phyloP scores from a whole-genome alignment of 2,329 filamentous ascomycete species.

The Exserohilum turcica region DNA sequence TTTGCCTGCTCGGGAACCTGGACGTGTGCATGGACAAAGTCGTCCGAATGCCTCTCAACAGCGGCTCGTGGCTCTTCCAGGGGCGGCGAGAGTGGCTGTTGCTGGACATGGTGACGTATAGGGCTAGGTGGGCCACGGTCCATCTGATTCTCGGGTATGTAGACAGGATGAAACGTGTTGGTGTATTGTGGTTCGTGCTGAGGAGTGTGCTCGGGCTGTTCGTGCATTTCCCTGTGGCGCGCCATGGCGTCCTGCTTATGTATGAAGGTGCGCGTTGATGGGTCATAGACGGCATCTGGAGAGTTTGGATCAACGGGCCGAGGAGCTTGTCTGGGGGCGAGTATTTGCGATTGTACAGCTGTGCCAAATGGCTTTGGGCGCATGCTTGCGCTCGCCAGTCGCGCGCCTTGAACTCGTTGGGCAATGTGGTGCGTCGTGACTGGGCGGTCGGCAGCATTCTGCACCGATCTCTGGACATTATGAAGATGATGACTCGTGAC shows the following conservation, averaged over 20 bases:
- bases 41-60: conserved; percentile 45
- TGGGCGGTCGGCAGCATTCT: conserved; percentile 45
- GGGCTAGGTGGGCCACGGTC: conserved; percentile 27
- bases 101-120: conserved; percentile 18
- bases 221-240: conserved; percentile 37
- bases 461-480: conserved; percentile 40
- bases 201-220: conserved; percentile 29
- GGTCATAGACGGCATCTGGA: conserved; percentile 44
- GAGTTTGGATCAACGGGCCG: conserved; percentile 45
- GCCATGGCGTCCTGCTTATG: conserved; percentile 46
- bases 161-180: conserved; percentile 17
- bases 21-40: conserved; percentile 51
- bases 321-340: conserved; percentile 20
- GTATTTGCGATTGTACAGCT: conserved; percentile 44
- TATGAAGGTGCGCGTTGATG: conserved; percentile 45
- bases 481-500: conserved; percentile 26
- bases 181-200: conserved; percentile 31
- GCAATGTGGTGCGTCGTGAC: conserved; percentile 50
- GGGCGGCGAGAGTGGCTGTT: conserved; percentile 16
- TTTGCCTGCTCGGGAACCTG: conserved; percentile 31
- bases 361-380: conserved; percentile 57
- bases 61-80: conserved; percentile 12
- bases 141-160: conserved; percentile 11
- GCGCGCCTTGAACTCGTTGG: conserved; percentile 46
- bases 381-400: conserved; percentile 59